Evolutionary conservation across 148 eudicot genomes (phyloP).

Genomic region (Tetragonia tetragonoides): DNA sequence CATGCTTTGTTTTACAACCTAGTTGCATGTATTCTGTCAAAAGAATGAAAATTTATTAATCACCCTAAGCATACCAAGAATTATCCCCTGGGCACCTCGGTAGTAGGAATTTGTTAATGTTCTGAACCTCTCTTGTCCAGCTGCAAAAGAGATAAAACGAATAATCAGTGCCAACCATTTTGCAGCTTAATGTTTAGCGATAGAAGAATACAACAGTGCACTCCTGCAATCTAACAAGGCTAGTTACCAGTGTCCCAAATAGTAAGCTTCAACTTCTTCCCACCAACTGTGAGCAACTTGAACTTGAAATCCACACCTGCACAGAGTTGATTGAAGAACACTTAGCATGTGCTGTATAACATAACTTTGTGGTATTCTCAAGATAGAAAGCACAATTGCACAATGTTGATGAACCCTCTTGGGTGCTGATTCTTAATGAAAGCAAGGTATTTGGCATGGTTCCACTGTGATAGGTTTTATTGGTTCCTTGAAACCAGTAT

Average conservation of each 20-base stretch:
- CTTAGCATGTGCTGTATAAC: background rate
- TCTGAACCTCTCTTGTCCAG: conserved; percentile 98
- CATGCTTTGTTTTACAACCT: background rate
- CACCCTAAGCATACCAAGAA: conserved; percentile 62
- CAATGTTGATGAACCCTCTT: background rate
- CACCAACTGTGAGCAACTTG: conserved; percentile 75
- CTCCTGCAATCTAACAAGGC: background rate
- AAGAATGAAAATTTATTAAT: background rate
- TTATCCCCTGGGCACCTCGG: conserved; percentile 92
- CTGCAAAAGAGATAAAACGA: conserved; percentile 49
- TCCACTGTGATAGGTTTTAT: background rate
- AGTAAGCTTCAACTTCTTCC: conserved; percentile 80
- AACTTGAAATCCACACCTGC: conserved; percentile 96
- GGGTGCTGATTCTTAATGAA: background rate
- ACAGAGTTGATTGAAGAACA: conserved; percentile 14
- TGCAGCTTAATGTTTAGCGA: background rate
- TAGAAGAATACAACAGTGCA: background rate
- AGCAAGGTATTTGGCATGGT: background rate
- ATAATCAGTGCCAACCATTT: conserved; percentile 2
- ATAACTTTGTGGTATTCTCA: background rate
- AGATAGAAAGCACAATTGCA: background rate
- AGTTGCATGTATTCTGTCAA: background rate
- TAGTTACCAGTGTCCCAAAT: conserved; percentile 88
- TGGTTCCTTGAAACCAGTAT: background rate
- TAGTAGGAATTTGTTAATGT: conserved; percentile 91